These are phyloP conservation scores for Pseudomicrostroma phylloplanum DNA, from an alignment of 1,284 basidiomycete species.

Conservation along the genomic window DNA sequence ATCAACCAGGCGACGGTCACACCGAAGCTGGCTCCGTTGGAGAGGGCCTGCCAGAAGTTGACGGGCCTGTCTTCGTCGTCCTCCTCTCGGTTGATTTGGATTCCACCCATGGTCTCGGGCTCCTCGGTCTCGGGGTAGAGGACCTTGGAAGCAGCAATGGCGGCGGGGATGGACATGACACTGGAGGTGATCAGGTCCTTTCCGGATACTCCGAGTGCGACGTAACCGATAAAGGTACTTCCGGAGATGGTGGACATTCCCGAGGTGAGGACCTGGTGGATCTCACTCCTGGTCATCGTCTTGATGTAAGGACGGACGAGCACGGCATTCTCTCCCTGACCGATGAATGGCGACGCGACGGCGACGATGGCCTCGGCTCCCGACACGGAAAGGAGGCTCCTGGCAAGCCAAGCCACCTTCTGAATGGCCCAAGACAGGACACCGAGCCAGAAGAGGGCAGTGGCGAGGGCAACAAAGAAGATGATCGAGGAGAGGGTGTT, in stretches of 20 bases:
- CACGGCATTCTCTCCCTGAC: slow-evolving; percentile 44
- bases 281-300: slow-evolving; percentile 78
- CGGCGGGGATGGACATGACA: slow-evolving; percentile 89
- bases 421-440: slow-evolving; percentile 39
- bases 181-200: slow-evolving; percentile 77
- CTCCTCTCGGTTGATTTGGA: slow-evolving; percentile 68
- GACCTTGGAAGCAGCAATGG: slow-evolving; percentile 81
- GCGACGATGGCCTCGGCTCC: slow-evolving; percentile 88
- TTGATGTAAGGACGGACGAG: slow-evolving; percentile 67
- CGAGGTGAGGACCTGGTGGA: slow-evolving; percentile 82
- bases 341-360: slow-evolving; percentile 61
- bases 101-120: slow-evolving; percentile 72
- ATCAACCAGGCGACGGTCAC: slow-evolving; percentile 74
- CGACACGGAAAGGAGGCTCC: slow-evolving; percentile 64
- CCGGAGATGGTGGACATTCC: slow-evolving; percentile 79
- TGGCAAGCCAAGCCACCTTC: slow-evolving; percentile 77
- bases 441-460: slow-evolving; percentile 57
- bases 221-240: slow-evolving; percentile 77
- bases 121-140: slow-evolving; percentile 75
- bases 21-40: slow-evolving; percentile 77
- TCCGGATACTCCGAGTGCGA: slow-evolving; percentile 70
- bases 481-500: slow-evolving; percentile 59
- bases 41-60: slow-evolving; percentile 75
- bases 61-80: slow-evolving; percentile 55
- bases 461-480: slow-evolving; percentile 60